phyloP scores from a whole-genome alignment of 768 basidiomycete species.

The Ramaria rubella region DNA sequence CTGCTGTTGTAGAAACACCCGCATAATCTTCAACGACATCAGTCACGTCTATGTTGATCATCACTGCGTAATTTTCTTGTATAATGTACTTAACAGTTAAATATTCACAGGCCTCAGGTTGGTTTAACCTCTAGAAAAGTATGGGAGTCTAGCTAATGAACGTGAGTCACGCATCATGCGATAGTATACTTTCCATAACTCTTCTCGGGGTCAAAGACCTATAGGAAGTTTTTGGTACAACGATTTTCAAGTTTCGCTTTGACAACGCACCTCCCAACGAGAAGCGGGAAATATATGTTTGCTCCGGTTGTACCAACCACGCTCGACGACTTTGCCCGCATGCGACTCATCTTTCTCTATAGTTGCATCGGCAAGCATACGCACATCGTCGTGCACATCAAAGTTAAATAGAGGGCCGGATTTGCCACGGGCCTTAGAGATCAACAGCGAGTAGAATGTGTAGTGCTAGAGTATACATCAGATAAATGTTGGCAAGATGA shows the following conservation, averaged over 20 bases:
- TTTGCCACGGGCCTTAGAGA: constrained; percentile 97
- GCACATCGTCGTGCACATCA: constrained; percentile 98
- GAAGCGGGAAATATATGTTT: constrained; percentile 98
- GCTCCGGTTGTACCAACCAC: constrained; percentile 91
- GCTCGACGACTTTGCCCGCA: constrained; percentile 96
- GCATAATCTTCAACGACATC: background rate
- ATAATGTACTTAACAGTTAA: no score
- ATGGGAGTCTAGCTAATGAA: no score
- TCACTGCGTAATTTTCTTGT: no score
- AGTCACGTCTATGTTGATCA: background rate
- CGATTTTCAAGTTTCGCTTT: background rate
- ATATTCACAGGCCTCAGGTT: no score
- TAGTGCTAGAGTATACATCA: constrained; percentile 59
- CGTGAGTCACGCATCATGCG: constrained; percentile 28
- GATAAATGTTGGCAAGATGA: background rate
- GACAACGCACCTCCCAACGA: constrained; percentile 72
- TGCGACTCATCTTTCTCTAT: constrained; percentile 98
- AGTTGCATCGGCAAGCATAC: constrained; percentile 88
- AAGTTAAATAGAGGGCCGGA: constrained; percentile 98
- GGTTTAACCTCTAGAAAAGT: no score
- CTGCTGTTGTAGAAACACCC: constrained; percentile 10
- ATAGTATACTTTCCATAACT: constrained; percentile 91
- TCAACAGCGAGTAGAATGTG: constrained; percentile 97
- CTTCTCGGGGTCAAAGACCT: constrained; percentile 94
- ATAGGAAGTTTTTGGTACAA: background rate